Conservation (phyloP, 2,329 filamentous ascomycete genomes). For the Penicillium concentricum region DNA sequence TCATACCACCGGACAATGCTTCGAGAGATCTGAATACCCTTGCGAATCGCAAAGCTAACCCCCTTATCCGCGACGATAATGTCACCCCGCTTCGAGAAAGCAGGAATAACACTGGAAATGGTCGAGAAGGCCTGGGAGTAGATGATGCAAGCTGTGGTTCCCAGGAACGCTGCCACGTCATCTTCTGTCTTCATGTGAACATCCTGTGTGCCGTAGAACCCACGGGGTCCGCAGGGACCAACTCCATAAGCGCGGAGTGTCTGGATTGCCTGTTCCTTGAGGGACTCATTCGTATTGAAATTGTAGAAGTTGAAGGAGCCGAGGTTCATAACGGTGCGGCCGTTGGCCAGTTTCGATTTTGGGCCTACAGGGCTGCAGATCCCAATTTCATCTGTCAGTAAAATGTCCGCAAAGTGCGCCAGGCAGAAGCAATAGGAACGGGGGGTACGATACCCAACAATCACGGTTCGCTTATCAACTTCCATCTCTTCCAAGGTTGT, state of each 20-base stretch:
- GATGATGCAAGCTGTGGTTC: constrained; percentile 84
- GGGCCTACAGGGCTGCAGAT: constrained; percentile 74
- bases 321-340: constrained; percentile 87
- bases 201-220: constrained; percentile 98
- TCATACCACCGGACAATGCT: constrained; percentile 93
- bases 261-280: constrained; percentile 93
- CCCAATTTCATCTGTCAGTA: constrained; percentile 12
- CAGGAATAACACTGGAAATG: constrained; percentile 93
- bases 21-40: constrained; percentile 87
- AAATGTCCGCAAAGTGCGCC: background rate
- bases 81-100: constrained; percentile 95
- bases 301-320: constrained; percentile 98
- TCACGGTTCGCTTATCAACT: constrained; percentile 79
- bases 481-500: constrained; percentile 76
- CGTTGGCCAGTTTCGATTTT: constrained; percentile 82
- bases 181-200: constrained; percentile 96
- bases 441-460: constrained; percentile 68
- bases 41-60: constrained; percentile 90
- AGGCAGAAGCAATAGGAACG: background rate
- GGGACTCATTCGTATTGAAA: constrained; percentile 84
- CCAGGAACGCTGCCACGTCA: constrained; percentile 86
- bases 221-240: constrained; percentile 91
- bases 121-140: constrained; percentile 97
- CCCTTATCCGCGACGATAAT: constrained; percentile 94
- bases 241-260: constrained; percentile 94